Percentiles rank a stretch among this genome's conserved stretches.
phyloP scores from a whole-genome alignment of 805 yeast species.

The Ogataea glucozyma region DNA sequence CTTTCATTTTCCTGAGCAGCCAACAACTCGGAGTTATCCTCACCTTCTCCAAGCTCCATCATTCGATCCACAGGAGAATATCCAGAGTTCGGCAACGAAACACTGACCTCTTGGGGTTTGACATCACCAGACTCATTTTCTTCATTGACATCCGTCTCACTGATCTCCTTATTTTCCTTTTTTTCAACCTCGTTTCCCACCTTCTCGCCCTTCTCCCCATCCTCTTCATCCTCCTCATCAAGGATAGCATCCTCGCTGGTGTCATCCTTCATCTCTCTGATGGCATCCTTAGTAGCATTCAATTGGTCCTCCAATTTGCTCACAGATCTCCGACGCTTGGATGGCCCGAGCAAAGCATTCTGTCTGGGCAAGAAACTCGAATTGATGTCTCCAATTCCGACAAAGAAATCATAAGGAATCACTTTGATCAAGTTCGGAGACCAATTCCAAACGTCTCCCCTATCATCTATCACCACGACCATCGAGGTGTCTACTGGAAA shows the following conservation, averaged over 20 bases:
- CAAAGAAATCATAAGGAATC: constrained; percentile 92
- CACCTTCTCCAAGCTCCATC: constrained; percentile 51
- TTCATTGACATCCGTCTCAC: not conserved
- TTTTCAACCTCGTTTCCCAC: not conserved
- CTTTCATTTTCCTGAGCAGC: constrained; percentile 62
- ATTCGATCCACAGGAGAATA: constrained; percentile 52
- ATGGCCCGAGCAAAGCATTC: constrained; percentile 57
- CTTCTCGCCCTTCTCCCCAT: not conserved
- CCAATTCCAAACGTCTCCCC: constrained; percentile 99
- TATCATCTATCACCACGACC: constrained; percentile 95
- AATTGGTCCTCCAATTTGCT: constrained; percentile 54
- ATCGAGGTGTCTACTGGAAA: constrained; percentile 95
- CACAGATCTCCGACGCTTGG: constrained; percentile 57
- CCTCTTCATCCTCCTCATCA: constrained; percentile 18
- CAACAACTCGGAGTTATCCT: constrained; percentile 48
- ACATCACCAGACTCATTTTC: not conserved
- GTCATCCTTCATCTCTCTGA: constrained; percentile 4
- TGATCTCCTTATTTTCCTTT: not conserved
- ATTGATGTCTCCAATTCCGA: constrained; percentile 96
- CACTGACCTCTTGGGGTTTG: constrained; percentile 27
- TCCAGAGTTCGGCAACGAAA: constrained; percentile 25
- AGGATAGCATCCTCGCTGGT: constrained; percentile 17
- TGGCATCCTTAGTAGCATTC: constrained; percentile 24
- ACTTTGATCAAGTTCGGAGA: constrained; percentile 87
- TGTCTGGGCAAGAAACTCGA: constrained; percentile 88